These are phyloP conservation scores for Tulasnella sp. DNA, from an alignment of 768 basidiomycete genomes.

Conservation along the genomic window DNA sequence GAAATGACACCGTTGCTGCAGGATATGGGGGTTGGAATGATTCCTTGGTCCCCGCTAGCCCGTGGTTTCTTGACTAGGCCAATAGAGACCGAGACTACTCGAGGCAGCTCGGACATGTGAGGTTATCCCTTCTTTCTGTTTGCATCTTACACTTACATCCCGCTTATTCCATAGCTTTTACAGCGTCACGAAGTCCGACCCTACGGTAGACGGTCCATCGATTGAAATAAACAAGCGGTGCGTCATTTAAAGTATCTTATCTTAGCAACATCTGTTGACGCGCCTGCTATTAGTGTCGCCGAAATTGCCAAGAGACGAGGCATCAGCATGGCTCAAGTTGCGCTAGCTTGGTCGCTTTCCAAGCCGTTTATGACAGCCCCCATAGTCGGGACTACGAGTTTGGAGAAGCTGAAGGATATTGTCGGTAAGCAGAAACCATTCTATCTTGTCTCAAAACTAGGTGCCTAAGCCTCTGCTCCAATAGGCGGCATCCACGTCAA, in stretches of 20 bases:
- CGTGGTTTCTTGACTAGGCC: slow-evolving; percentile 31
- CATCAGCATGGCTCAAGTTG: slow-evolving; percentile 20
- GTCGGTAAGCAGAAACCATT: neutral
- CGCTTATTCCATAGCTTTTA: neutral
- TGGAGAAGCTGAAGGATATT: slow-evolving; percentile 9
- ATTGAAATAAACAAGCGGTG: neutral
- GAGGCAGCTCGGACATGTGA: neutral
- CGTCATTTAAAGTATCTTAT: neutral
- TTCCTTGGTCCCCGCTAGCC: slow-evolving; percentile 34
- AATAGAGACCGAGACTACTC: neutral
- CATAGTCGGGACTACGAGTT: slow-evolving; percentile 12
- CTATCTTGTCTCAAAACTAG: no score
- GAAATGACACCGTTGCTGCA: slow-evolving; percentile 15
- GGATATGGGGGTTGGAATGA: slow-evolving; percentile 31
- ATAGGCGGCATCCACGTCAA: slow-evolving; percentile 23
- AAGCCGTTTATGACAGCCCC: slow-evolving; percentile 14
- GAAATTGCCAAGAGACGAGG: neutral
- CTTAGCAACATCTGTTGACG: neutral
- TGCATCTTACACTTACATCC: no score
- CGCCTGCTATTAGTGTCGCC: neutral
- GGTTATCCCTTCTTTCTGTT: neutral
- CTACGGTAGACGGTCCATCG: neutral
- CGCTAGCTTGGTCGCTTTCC: slow-evolving; percentile 13
- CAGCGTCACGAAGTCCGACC: neutral
- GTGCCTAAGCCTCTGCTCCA: neutral